Evolutionary conservation across 2,329 filamentous ascomycete species (phyloP).

Genomic region (Aspergillus candidus): DNA sequence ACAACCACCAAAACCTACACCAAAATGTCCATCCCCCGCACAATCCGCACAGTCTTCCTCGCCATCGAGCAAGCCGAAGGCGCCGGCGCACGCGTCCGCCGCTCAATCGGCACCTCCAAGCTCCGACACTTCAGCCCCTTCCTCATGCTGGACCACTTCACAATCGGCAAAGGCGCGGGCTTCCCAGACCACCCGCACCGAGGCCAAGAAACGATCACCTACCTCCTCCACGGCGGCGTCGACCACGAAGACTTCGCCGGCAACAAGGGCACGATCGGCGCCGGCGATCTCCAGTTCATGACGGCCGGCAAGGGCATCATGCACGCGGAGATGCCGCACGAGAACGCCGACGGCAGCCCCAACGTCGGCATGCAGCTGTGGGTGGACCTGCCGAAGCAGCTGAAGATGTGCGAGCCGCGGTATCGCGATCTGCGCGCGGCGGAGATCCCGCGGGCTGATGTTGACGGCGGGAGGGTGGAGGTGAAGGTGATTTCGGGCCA

Average conservation of each 20-base stretch:
- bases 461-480: constrained; percentile 66
- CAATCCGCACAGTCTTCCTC: constrained; percentile 75
- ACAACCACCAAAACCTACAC: constrained; percentile 15
- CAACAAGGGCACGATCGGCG: constrained; percentile 72
- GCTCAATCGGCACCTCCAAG: constrained; percentile 77
- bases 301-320: constrained; percentile 87
- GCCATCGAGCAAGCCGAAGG: constrained; percentile 84
- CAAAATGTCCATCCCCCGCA: constrained; percentile 63
- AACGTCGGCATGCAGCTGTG: constrained; percentile 91
- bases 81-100: constrained; percentile 76
- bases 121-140: constrained; percentile 87
- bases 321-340: constrained; percentile 89
- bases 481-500: constrained; percentile 89
- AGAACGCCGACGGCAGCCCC: constrained; percentile 66
- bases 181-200: constrained; percentile 84
- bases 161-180: constrained; percentile 69
- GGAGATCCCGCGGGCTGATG: constrained; percentile 71
- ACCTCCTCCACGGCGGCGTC: constrained; percentile 75
- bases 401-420: constrained; percentile 85
- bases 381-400: constrained; percentile 77
- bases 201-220: constrained; percentile 86
- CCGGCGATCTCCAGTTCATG: constrained; percentile 97
- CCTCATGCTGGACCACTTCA: constrained; percentile 94
- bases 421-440: constrained; percentile 75
- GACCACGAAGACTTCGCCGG: constrained; percentile 93